Conservation (phyloP, 1,139 yeast genomes). For the Hemisphaericaspora lyxosophila region DNA sequence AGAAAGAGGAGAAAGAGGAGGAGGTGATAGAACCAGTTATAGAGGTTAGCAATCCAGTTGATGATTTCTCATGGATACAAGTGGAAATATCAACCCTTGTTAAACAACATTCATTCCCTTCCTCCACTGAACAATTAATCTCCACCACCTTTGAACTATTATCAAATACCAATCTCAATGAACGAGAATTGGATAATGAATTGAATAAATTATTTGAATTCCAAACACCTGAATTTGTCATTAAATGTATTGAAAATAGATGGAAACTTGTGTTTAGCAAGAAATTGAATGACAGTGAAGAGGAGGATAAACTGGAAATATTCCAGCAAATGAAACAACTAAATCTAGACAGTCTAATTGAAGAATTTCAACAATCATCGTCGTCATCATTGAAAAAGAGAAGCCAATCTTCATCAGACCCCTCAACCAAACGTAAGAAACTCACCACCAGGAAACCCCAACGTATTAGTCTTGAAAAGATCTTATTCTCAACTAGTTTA, state of each 20-base stretch:
- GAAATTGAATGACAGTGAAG: conserved; percentile 31
- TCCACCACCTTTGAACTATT: conserved; percentile 17
- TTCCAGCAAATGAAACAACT: conserved; percentile 23
- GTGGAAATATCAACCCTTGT: not conserved
- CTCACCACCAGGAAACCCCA: conserved; percentile 41
- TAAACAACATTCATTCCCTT: not conserved
- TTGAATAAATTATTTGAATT: conserved; percentile 52
- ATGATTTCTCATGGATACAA: conserved; percentile 10
- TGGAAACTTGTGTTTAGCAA: conserved; percentile 56
- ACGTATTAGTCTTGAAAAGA: conserved; percentile 60
- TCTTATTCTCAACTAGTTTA: conserved; percentile 65
- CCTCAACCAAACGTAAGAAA: conserved; percentile 13
- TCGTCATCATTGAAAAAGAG: too few relatives aligned
- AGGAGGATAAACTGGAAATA: conserved; percentile 17
- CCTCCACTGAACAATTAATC: not conserved
- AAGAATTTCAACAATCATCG: conserved; percentile 28
- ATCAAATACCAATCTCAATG: conserved; percentile 23
- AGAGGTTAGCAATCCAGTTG: conserved; percentile 2
- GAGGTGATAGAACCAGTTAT: conserved; percentile 16
- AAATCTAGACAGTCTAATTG: conserved; percentile 23
- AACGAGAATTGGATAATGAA: conserved; percentile 50
- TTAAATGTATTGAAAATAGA: conserved; percentile 51
- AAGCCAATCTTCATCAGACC: conserved; percentile 10
- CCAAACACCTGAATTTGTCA: conserved; percentile 51
- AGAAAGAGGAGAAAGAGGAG: conserved; percentile 16